A percentile compares a stretch with the other conserved stretches of the same genome.
phyloP scores from a whole-genome alignment of 176 grass and related monocot species.

The Alloteropsis semialata region DNA sequence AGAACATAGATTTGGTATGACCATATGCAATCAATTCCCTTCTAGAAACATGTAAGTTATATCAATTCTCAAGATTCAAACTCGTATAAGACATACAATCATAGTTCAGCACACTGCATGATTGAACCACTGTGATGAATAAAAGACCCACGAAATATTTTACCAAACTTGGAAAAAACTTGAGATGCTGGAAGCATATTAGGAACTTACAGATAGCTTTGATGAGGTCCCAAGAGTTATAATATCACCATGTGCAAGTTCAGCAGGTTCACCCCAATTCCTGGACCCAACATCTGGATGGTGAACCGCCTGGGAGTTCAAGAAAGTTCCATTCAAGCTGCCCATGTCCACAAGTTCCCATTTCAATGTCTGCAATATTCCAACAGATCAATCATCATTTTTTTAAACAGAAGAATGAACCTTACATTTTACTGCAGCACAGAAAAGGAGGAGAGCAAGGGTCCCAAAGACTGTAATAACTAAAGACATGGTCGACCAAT shows the following conservation, averaged over 20 bases:
- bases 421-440: background rate
- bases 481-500: background rate
- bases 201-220: slow-evolving; percentile 65
- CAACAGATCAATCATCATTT: slow-evolving; percentile 23
- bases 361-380: slow-evolving; percentile 61
- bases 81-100: background rate
- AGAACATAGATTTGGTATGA: background rate
- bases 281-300: slow-evolving; percentile 64
- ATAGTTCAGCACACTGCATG: background rate
- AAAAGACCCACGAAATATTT: background rate
- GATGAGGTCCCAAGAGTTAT: slow-evolving; percentile 75
- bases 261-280: slow-evolving; percentile 50
- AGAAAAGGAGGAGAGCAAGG: background rate
- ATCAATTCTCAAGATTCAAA: background rate
- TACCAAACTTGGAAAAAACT: background rate
- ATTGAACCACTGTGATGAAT: background rate
- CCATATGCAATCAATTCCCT: background rate
- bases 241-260: slow-evolving; percentile 78
- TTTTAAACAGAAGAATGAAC: background rate
- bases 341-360: slow-evolving; percentile 91
- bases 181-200: background rate
- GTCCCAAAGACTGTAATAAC: background rate
- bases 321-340: slow-evolving; percentile 86
- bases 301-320: slow-evolving; percentile 63
- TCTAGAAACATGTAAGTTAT: background rate